Evolutionary conservation across 164 flowering plant genomes (phyloP).

Genomic region (Malania oleifera): DNA sequence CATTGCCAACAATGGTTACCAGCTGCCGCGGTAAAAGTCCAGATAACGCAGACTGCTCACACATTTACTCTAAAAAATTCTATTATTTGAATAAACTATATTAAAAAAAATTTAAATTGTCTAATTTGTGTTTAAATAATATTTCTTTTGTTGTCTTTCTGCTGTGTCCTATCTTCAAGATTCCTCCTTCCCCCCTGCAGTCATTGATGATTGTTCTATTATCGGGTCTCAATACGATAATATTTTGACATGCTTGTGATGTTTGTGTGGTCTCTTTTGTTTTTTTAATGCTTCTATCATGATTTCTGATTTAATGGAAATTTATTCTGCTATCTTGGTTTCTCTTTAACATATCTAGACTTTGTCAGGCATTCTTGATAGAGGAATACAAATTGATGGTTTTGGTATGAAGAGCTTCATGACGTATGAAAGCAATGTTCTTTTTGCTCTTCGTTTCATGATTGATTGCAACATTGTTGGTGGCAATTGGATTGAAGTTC

Average conservation of each 20-base stretch:
- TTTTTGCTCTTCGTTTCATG: conserved; percentile 98
- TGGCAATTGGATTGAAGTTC: conserved; percentile 96
- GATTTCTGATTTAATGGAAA: not conserved
- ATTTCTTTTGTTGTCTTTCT: no score
- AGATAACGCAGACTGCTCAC: no score
- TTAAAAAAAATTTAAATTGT: not conserved
- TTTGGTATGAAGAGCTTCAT: conserved; percentile 71
- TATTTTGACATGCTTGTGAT: no score
- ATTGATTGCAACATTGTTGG: conserved; percentile 91
- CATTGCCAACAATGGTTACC: conserved; percentile 91
- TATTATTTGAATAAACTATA: not conserved
- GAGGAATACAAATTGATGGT: conserved; percentile 93
- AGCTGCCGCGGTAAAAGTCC: conserved; percentile 70
- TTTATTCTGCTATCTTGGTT: not conserved
- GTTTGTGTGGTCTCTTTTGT: not conserved
- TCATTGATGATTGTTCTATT: no score
- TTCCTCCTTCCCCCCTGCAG: no score
- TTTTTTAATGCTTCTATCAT: not conserved
- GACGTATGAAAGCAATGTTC: conserved; percentile 96
- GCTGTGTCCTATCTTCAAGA: no score
- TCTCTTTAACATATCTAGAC: not conserved
- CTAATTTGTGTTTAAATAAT: no score
- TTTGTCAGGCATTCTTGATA: conserved; percentile 78
- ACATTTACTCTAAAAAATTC: not conserved
- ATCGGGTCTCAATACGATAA: no score